Evolutionary conservation across 257 asterid species (phyloP), one percentile per base, ranked within the genome.

Genomic region (Fraxinus americana): DNA sequence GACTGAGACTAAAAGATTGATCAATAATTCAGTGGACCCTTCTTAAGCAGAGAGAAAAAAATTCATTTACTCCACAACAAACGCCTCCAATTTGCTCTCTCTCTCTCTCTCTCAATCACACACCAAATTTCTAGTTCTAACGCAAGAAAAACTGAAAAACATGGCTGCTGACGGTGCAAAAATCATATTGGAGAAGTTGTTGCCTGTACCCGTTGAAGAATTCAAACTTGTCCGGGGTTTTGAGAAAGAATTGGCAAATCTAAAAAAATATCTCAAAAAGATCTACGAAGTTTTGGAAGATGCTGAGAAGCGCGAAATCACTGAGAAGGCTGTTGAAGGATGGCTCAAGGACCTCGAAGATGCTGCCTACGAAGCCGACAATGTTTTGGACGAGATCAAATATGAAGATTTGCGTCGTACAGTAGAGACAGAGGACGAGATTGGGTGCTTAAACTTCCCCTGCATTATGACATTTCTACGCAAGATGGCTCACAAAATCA

Each of bases 341-440:
- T 81, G 81, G 84, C 71, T 66, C n/a, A 71, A 72, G 54, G 35
- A n/a, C 0, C 81, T 81, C 7, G 70, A 77, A 67, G 78, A 29
- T 19, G 61, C 69, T 13, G 68, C 71, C 8, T 73, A 59, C 19
- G 74, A 45, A 14, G 79, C 85, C 30, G 74, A 77, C 12, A 11
- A 78, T 43, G 74, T 77, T 50, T 70, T 82, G 75, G 85, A 81
- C 29, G 72, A 81, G 72, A 27, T 77, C 41, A 52, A n/a, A n/a
- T n/a, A n/a, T n/a, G 78, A n/a, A n/a, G n/a, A n/a, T n/a, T n/a
- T n/a, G n/a, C n/a, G n/a, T n/a, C n/a, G n/a, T n/a, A n/a, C n/a
- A 2, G 17, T 65, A 2, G 68, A 54, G 61, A 19, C 0, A 7
- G 4, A 19, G 21, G 36, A 71, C 12, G 10, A 65, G 45, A 21